phyloP scores from a whole-genome alignment of 768 basidiomycete genomes.

The Lyophyllum atratum region DNA sequence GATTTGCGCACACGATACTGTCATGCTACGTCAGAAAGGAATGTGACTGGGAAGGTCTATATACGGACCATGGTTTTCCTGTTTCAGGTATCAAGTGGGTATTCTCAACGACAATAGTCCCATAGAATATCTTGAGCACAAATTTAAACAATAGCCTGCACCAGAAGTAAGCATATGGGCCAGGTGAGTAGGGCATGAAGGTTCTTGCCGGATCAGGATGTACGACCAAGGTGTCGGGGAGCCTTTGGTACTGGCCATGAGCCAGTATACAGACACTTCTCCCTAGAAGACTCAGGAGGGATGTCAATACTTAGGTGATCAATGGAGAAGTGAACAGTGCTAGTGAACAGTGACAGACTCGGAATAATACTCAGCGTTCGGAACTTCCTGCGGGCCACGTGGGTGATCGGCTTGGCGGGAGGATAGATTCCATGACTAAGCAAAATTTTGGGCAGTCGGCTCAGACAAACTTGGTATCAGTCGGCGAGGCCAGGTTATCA shows the following conservation, averaged over 20 bases:
- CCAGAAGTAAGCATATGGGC: neutral
- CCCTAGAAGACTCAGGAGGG: neutral
- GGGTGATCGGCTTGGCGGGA: slow-evolving; percentile 5
- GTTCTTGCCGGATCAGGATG: slow-evolving; percentile 58
- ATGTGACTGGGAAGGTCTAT: neutral
- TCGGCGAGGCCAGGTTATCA: neutral
- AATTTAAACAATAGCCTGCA: slow-evolving; percentile 71
- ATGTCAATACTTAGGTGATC: no score
- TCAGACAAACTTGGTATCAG: neutral
- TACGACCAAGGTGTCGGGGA: slow-evolving; percentile 61
- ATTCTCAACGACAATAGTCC: slow-evolving; percentile 85
- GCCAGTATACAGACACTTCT: neutral
- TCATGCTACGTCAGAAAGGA: slow-evolving; percentile 6
- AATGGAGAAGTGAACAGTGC: no score
- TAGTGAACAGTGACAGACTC: no score
- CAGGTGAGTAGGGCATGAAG: neutral
- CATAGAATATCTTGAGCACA: slow-evolving; percentile 90
- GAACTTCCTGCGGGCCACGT: no score
- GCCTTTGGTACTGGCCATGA: slow-evolving; percentile 27
- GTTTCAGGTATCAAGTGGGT: slow-evolving; percentile 66
- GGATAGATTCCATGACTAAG: slow-evolving; percentile 28
- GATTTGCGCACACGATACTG: slow-evolving; percentile 86
- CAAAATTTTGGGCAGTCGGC: slow-evolving; percentile 26
- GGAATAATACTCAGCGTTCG: no score
- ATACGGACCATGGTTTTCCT: slow-evolving; percentile 70